Evolutionary conservation across 305 asterid genomes (phyloP).

Genomic region (Fraxinus xanthoxyloides): DNA sequence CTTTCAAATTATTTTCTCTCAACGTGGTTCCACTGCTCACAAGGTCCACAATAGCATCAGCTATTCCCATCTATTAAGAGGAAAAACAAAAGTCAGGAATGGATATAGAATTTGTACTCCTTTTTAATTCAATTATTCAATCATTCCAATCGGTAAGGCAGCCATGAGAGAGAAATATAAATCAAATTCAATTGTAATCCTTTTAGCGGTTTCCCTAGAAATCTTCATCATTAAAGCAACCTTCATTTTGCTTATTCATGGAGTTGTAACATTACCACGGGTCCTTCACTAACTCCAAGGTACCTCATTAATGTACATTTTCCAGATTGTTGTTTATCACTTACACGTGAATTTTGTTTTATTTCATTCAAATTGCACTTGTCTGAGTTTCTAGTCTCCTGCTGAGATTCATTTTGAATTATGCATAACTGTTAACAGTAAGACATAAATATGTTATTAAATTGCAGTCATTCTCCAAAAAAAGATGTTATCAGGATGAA

Average conservation of each 20-base stretch:
- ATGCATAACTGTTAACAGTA: neutral
- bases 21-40: conserved; percentile 98
- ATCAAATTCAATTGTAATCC: neutral
- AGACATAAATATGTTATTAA: neutral
- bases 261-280: neutral
- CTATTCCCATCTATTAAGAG: conserved; percentile 84
- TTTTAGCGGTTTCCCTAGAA: neutral
- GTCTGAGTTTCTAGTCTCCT: conserved; percentile 1
- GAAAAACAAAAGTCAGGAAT: conserved; percentile 14
- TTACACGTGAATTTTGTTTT: neutral
- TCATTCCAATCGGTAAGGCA: neutral
- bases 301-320: conserved; percentile 7
- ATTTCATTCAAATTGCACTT: neutral
- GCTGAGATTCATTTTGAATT: neutral
- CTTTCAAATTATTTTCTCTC: conserved; percentile 89
- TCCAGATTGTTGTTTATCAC: neutral
- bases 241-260: neutral
- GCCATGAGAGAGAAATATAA: neutral
- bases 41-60: conserved; percentile 98
- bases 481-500: neutral
- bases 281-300: neutral
- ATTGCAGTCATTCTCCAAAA: neutral
- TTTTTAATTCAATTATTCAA: neutral
- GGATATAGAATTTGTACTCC: neutral
- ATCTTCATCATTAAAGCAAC: neutral